Evolutionary conservation across 768 basidiomycete genomes (phyloP), one percentile per base, ranked within the genome.

Genomic region (Chlorophyllum brunneum): DNA sequence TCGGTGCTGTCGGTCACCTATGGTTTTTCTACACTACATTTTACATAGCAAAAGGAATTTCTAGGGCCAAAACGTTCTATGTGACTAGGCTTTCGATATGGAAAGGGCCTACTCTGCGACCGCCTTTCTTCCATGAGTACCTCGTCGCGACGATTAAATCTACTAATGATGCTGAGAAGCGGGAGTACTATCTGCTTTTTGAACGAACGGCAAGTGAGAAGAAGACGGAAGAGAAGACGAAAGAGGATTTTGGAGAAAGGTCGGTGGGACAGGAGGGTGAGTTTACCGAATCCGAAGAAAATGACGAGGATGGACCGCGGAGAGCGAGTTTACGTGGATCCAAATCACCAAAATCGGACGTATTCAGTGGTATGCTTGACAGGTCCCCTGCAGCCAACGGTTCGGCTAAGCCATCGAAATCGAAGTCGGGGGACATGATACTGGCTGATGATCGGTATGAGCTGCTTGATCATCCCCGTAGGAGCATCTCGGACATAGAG

Each of bases 21-120:
- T 46, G 44, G 44, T 23, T 34, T 11, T 46, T 46, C 44, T 46
- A 46, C 18, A 33, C 44, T 13, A 30, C 44, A 15, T 46, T 46
- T 18, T 46, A 46, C 31, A 18, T 30, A 3, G 44, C 44, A 2
- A 33, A 46, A 18, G 44, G 30, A 8, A 33, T 33, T 18, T 13
- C n/a, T 6, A 16, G 31, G 30, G 20, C 16, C 5, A 31, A 46
- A 20, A 20, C 29, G 11, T 46, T 31, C 20, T 33, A 34, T 30
- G 44, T 46, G 18, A 5, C 30, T 11, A 26, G 31, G 13, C 44
- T 34, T 22, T 10, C 44, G 18, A 46, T 46, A 13, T 46, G 44
- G 44, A 46, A 34, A 33, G 30, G 33, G 20, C 23, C 40, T 15
- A 24, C 23, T 5, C 5, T 24, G n/a, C 29, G 31, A 18, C 8